Conservation (phyloP, 345 rosid species). For the Salix viminalis region DNA sequence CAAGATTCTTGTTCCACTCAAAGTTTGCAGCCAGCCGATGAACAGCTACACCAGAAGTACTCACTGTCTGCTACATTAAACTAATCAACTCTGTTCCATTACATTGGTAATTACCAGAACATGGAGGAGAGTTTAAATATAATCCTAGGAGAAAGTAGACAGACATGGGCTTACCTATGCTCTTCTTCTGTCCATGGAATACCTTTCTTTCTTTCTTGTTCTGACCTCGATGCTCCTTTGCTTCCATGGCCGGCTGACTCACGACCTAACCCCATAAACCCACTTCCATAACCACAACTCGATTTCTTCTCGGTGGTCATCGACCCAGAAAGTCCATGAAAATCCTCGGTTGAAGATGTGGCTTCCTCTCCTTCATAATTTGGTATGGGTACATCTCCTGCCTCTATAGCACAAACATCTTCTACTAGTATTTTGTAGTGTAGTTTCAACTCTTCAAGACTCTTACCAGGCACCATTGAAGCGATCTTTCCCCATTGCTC, state of each 20-base stretch:
- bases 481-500: slow-evolving; percentile 70
- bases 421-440: slow-evolving; percentile 58
- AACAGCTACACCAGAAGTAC: no score
- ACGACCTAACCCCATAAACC: slow-evolving; percentile 43
- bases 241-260: slow-evolving; percentile 51
- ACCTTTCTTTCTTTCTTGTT: slow-evolving; percentile 87
- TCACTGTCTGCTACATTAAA: neutral
- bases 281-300: slow-evolving; percentile 38
- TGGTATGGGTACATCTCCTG: slow-evolving; percentile 63
- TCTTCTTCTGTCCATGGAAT: slow-evolving; percentile 98
- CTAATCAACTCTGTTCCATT: neutral
- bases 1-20: no score
- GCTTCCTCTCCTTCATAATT: slow-evolving; percentile 46
- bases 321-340: slow-evolving; percentile 32
- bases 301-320: slow-evolving; percentile 35
- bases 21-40: no score
- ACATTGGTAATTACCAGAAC: neutral
- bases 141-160: neutral
- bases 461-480: slow-evolving; percentile 61
- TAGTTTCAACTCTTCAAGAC: slow-evolving; percentile 48
- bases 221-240: slow-evolving; percentile 56
- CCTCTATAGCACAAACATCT: slow-evolving; percentile 70
- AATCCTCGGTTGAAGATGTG: slow-evolving; percentile 41
- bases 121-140: neutral
- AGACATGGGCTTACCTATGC: slow-evolving; percentile 52